Evolutionary conservation across 129 eudicot genomes (phyloP).

Genomic region (Calendula officinalis): DNA sequence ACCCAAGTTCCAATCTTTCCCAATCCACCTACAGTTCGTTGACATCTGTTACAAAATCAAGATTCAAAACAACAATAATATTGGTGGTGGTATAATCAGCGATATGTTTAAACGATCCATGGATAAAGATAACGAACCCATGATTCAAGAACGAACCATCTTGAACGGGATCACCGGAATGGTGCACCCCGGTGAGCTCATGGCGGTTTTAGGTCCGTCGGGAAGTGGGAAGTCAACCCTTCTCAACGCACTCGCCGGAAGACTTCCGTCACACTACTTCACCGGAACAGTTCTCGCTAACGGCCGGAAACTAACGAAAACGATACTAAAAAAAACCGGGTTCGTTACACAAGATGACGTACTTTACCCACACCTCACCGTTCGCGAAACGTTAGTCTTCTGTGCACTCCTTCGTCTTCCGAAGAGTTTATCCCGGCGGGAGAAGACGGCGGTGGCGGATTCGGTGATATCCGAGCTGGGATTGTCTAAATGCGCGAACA

Average conservation of each 20-base stretch:
- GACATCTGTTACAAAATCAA: constrained; percentile 68
- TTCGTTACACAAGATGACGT: constrained; percentile 91
- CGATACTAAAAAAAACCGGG: constrained; percentile 52
- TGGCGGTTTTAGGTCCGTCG: constrained; percentile 90
- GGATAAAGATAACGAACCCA: constrained; percentile 10
- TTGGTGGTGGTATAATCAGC: constrained; percentile 22
- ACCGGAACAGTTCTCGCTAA: constrained; percentile 72
- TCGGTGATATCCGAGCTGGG: constrained; percentile 67
- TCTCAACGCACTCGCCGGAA: constrained; percentile 71
- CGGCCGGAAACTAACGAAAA: constrained; percentile 45
- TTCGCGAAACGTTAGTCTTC: constrained; percentile 78
- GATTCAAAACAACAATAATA: constrained; percentile 11
- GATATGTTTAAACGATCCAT: constrained; percentile 22
- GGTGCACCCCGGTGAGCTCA: constrained; percentile 74
- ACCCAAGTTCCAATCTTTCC: constrained; percentile 1
- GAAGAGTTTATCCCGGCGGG: constrained; percentile 30
- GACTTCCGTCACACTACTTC: constrained; percentile 49
- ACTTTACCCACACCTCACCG: constrained; percentile 84
- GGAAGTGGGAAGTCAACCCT: constrained; percentile 97
- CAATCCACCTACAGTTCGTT: constrained; percentile 49
- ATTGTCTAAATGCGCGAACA: constrained; percentile 61
- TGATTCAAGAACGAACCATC: constrained; percentile 51
- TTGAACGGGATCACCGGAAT: constrained; percentile 69
- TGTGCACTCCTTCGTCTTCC: constrained; percentile 74
- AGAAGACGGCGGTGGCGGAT: constrained; percentile 54